A percentile compares a stretch with the other conserved stretches of the same genome.
These are phyloP conservation scores for Eimeria necatrix DNA, from an alignment of 169 alveolate genomes.

Conservation along the genomic window DNA sequence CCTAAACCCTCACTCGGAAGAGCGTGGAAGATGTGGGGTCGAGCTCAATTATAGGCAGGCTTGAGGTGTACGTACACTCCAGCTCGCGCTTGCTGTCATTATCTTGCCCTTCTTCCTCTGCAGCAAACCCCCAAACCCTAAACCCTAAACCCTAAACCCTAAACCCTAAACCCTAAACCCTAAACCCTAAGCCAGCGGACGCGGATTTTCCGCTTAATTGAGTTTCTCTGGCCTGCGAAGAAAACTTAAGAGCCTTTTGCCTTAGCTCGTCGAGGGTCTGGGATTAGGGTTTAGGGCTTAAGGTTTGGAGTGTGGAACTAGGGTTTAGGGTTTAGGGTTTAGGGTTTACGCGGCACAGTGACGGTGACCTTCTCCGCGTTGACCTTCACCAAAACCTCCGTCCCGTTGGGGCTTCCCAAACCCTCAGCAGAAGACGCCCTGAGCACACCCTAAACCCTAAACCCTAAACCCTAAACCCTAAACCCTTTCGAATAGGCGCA, in stretches of 20 bases:
- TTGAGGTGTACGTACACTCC: not conserved
- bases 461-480: not conserved
- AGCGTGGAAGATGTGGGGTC: slow-evolving; percentile 6
- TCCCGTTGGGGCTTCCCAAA: not conserved
- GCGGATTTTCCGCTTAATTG: too few species aligned
- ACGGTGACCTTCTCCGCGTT: not conserved
- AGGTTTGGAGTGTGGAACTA: too few species aligned
- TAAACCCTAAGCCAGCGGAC: too few species aligned
- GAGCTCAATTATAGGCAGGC: not conserved
- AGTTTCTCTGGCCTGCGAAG: too few species aligned
- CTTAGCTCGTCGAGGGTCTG: too few species aligned
- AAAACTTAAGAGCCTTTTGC: too few species aligned
- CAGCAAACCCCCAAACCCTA: not conserved
- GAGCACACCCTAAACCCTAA: not conserved
- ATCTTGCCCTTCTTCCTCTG: not conserved
- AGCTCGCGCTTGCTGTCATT: not conserved
- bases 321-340: not conserved
- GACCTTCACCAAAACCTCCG: not conserved
- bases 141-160: slow-evolving; percentile 18
- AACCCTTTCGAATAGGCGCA: too few species aligned
- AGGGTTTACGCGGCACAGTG: not conserved
- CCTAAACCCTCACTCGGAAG: slow-evolving; percentile 12
- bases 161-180: not conserved
- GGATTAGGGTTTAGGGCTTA: slow-evolving; percentile 1
- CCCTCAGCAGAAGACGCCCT: not conserved